Conservation (phyloP, 805 yeast genomes). For the Ogataea naganishii region DNA sequence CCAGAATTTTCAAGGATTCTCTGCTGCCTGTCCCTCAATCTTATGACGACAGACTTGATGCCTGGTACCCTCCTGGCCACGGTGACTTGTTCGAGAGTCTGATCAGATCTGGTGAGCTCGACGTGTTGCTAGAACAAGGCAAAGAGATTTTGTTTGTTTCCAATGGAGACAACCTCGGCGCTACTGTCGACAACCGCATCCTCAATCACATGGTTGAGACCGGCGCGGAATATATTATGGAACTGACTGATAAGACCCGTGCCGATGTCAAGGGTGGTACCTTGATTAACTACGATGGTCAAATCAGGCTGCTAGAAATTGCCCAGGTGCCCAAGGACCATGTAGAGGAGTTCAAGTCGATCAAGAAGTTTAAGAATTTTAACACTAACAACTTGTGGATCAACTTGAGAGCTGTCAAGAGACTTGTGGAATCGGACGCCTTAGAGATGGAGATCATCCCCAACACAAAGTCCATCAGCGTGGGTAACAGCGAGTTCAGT, state of each 20-base stretch:
- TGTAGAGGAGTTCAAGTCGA: slow-evolving; percentile 94
- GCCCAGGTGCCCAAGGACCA: slow-evolving; percentile 99
- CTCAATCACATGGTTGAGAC: slow-evolving; percentile 89
- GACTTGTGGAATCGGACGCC: slow-evolving; percentile 75
- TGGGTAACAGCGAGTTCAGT: slow-evolving; percentile 69
- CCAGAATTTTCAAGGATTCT: slow-evolving; percentile 94
- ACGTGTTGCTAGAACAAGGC: slow-evolving; percentile 82
- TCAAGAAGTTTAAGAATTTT: slow-evolving; percentile 96
- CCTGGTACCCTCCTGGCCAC: slow-evolving; percentile 99
- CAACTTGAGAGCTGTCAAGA: slow-evolving; percentile 87
- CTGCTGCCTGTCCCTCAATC: slow-evolving; percentile 85
- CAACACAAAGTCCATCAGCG: slow-evolving; percentile 74
- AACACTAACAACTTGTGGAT: slow-evolving; percentile 98
- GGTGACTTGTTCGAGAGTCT: slow-evolving; percentile 94
- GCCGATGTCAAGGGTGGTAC: slow-evolving; percentile 99
- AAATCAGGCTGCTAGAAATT: slow-evolving; percentile 88
- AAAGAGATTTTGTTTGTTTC: slow-evolving; percentile 93
- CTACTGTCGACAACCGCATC: slow-evolving; percentile 89
- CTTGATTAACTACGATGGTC: slow-evolving; percentile 89
- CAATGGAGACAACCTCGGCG: slow-evolving; percentile 97
- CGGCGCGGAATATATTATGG: slow-evolving; percentile 94
- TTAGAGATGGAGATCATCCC: slow-evolving; percentile 93
- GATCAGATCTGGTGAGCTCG: slow-evolving; percentile 85
- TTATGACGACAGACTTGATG: slow-evolving; percentile 63
- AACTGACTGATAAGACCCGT: slow-evolving; percentile 95